Evolutionary conservation across 176 grass and related monocot species (phyloP).

Genomic region (Triticum turgidum): DNA sequence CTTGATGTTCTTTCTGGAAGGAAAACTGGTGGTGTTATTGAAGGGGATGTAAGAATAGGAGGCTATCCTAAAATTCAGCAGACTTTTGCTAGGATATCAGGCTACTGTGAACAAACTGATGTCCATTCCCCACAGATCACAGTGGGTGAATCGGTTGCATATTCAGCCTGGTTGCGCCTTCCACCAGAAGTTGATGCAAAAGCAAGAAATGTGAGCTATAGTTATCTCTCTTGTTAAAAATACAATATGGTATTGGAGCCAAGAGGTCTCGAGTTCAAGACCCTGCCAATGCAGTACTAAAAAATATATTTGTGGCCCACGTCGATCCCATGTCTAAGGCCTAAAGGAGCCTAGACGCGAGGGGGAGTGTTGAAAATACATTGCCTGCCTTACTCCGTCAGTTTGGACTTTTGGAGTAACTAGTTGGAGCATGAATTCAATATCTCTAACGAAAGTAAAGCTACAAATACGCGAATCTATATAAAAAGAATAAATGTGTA

Average conservation of each 20-base stretch:
- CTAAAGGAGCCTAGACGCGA: no score
- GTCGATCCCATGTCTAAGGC: no score
- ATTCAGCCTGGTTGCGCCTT: slow-evolving; percentile 75
- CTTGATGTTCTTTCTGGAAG: slow-evolving; percentile 82
- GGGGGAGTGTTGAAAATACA: no score
- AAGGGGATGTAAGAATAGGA: slow-evolving; percentile 75
- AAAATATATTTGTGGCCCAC: no score
- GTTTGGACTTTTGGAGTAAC: no score
- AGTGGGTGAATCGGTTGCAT: slow-evolving; percentile 63
- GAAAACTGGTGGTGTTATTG: slow-evolving; percentile 65
- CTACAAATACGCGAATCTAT: neutral
- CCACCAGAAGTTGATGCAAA: slow-evolving; percentile 52
- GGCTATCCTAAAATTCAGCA: slow-evolving; percentile 75
- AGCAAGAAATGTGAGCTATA: slow-evolving; percentile 54
- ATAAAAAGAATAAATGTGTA: neutral
- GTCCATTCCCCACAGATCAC: slow-evolving; percentile 78
- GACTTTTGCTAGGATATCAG: slow-evolving; percentile 80
- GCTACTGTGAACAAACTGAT: slow-evolving; percentile 76
- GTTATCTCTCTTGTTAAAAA: neutral
- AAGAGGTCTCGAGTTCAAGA: no score
- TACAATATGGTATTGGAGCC: no score
- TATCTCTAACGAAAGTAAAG: neutral
- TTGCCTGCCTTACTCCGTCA: no score
- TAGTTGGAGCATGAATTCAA: no score
- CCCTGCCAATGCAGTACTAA: no score